Conservation (phyloP, 331 rosid species). For the Quercus tomentella region DNA sequence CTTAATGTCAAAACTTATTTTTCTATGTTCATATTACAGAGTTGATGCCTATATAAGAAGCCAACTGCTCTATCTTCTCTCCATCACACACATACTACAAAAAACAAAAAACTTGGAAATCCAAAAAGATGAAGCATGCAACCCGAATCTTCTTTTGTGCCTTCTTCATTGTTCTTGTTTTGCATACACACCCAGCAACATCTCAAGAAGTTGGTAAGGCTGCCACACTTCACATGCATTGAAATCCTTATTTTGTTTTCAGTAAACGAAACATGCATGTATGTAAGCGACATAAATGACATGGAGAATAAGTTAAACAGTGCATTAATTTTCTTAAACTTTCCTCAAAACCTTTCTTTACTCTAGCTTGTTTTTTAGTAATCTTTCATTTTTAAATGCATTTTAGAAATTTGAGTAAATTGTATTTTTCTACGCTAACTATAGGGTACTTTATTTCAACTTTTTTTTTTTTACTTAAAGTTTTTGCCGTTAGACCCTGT, state of each 20-base stretch:
- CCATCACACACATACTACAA: background rate
- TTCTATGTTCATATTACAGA: background rate
- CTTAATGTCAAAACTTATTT: background rate
- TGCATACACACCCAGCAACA: slow-evolving; percentile 22
- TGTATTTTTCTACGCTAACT: background rate
- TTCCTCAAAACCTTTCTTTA: background rate
- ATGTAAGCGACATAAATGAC: background rate
- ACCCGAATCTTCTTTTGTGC: slow-evolving; percentile 20
- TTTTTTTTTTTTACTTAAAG: background rate
- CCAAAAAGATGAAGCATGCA: slow-evolving; percentile 32
- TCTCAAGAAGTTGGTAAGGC: slow-evolving; percentile 28
- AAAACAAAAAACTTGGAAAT: background rate
- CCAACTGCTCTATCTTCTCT: background rate
- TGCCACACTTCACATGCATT: background rate
- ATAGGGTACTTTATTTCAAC: background rate
- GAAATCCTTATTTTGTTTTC: background rate
- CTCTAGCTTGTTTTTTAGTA: background rate
- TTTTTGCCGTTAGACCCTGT: too few relatives aligned
- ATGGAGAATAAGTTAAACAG: too few relatives aligned
- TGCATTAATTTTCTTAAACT: too few relatives aligned
- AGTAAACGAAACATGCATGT: background rate
- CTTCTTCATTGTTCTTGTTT: slow-evolving; percentile 29
- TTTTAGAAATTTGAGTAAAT: slow-evolving; percentile 1
- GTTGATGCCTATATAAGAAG: background rate
- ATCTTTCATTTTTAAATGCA: background rate